Evolutionary conservation across 768 basidiomycete genomes (phyloP), one percentile per base, ranked within the genome.

Genomic region (Rubroboletus satanas): DNA sequence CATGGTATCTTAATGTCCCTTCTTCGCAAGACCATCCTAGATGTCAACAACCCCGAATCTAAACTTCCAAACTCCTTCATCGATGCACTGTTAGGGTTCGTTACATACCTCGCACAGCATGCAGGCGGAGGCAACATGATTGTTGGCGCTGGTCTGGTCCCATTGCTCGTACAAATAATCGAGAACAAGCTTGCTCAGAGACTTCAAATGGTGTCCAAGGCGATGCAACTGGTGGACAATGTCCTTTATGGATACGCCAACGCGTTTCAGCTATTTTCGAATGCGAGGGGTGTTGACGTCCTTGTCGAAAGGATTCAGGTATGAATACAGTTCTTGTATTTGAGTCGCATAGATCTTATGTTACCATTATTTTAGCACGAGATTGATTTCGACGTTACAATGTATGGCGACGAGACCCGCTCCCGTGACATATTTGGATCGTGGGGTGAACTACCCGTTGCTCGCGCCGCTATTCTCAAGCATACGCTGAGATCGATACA

Each of bases 1-100:
- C 97, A 98, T 66, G 97, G 97, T 12, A 87, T 93, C 38, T 71
- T 99, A 26, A 92, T 98, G 87, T 87, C 88, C 29, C 76, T 94
- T 35, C 79, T 98, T 51, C 83, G 94, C 57, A 87, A 85, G 71
- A 89, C 90, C 23, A 86, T 92, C 17, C 69, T 78, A 17, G 88
- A 93, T 56, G 83, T 93, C 21, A 78, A 81, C 51, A 80, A 81
- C 53, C 77, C 84, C 1, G 79, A 84, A 23, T 88, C 84, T 32
- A 82, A 73, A 23, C 71, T 87, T 31, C 84, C 87, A 10, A 86
- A 88, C 51, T 78, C 86, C 1, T 90, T 90, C 59, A 79, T 89
- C 33, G 97, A 99, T 50, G 86, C 93, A 0, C 73, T 97, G 32
- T 72, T 98, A 54, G 83, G 85, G 28, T 91, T 98, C 66, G 80